Conservation (phyloP, 2,329 filamentous ascomycete genomes). For the Dactylellina leptospora region DNA sequence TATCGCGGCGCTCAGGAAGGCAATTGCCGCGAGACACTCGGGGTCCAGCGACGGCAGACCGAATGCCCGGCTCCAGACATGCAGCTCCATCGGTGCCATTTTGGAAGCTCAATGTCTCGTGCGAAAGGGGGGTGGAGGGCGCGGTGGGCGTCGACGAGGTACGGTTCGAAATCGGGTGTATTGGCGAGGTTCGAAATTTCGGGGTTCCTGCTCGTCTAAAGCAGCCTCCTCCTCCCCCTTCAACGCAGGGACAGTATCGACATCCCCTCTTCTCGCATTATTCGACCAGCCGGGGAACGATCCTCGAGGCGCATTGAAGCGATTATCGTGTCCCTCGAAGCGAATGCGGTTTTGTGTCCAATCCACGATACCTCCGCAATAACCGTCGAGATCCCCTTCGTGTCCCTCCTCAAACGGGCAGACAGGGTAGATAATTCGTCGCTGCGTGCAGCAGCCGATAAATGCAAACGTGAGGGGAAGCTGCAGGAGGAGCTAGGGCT, state of each 20-base stretch:
- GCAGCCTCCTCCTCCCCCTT: no score
- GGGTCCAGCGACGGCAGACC: constrained; percentile 88
- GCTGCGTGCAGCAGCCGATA: neutral
- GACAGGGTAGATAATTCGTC: neutral
- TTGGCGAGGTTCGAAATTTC: constrained; percentile 28
- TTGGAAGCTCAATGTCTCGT: constrained; percentile 5
- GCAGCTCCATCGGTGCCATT: constrained; percentile 69
- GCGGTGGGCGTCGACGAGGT: neutral
- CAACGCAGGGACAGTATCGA: constrained; percentile 24
- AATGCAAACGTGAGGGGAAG: neutral
- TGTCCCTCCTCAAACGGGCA: constrained; percentile 1
- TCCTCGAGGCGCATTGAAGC: constrained; percentile 40
- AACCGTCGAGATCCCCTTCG: neutral
- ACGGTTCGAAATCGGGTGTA: neutral
- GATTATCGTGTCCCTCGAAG: constrained; percentile 14
- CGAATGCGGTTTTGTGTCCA: neutral
- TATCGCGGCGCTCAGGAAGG: constrained; percentile 74
- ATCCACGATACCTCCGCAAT: neutral
- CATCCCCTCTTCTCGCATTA: constrained; percentile 28
- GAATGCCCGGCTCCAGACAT: constrained; percentile 91
- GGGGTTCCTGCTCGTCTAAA: constrained; percentile 14
- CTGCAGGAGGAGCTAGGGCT: neutral
- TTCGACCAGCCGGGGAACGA: constrained; percentile 28
- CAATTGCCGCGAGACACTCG: constrained; percentile 84
- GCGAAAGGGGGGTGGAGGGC: no score